Base-by-base conservation (phyloP, 2,329 filamentous ascomycete species). In the Graphiopsis chlorocephala region DNA sequence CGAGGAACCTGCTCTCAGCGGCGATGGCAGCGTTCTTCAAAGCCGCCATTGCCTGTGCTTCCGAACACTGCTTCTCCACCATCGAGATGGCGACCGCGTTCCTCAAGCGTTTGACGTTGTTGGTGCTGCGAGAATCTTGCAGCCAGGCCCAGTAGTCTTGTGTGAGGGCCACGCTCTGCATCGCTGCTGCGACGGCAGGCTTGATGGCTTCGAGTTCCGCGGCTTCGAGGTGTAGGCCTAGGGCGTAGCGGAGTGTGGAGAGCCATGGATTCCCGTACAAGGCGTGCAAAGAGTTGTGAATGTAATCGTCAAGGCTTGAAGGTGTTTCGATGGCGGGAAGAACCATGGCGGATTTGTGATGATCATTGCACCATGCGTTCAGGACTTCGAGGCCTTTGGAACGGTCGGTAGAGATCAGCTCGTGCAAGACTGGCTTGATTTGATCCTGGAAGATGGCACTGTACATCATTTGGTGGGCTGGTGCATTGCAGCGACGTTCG, bases 131-230 rank as follows among this genome's bases (percentile, higher is more conserved):
- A 1, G 47, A 52, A 23, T 25, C 31, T 15, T 15, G 11, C 15
- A 47, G 47, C 59, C 59, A 61, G 7, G 59, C 14, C 59, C 59
- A 61, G 23, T 61, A 61, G 45, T 61, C 59, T 26, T 20, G 33
- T 5, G 59, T 61, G 14, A 61, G 45, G 11, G 47, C 29, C 10
- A 61, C 28, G 59, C 47, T 52, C n/a, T 35, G 29, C 29, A 52
- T 38, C 6, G 59, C 59, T 26, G 59, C 45, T 25, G 33, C 45
- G 23, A 61, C 17, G 15, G 47, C 59, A 10, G 59, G 47, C 14
- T 50, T 14, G 47, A 61, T n/a, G 20, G 28, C 14, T 47, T 29
- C 28, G 11, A 61, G 45, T 8, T 61, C 59, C 14, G 28, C n/a
- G 1, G 26, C 31, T 23, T 61, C 4, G 20, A 61, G 47, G 31